Evolutionary conservation across 495 filamentous ascomycete genomes (phyloP).

Genomic region (Staphylotrichum longicolle): DNA sequence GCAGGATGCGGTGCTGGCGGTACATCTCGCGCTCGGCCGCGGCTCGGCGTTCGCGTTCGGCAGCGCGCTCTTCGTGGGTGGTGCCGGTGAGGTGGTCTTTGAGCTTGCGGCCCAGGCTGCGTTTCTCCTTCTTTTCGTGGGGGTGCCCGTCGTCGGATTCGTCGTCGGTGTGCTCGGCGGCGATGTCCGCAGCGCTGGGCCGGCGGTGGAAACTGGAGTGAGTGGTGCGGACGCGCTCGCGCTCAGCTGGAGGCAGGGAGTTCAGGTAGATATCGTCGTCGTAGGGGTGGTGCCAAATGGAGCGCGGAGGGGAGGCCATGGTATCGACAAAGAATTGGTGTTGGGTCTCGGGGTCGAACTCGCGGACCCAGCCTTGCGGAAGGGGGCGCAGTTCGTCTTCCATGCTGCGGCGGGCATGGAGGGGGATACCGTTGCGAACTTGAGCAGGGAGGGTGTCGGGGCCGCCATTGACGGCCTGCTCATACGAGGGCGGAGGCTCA

Average conservation of each 20-base stretch:
- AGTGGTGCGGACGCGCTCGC: slow-evolving; percentile 8
- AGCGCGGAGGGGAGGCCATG: slow-evolving; percentile 23
- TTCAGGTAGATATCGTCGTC: slow-evolving; percentile 30
- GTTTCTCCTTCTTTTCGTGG: neutral
- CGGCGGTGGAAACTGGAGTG: neutral
- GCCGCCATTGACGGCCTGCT: slow-evolving; percentile 19
- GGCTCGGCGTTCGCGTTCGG: slow-evolving; percentile 17
- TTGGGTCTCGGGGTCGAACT: slow-evolving; percentile 29
- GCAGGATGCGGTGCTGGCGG: slow-evolving; percentile 29
- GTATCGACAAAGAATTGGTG: slow-evolving; percentile 41
- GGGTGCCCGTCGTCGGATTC: slow-evolving; percentile 6
- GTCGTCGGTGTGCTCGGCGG: slow-evolving; percentile 23
- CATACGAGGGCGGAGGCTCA: slow-evolving; percentile 24
- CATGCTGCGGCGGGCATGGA: slow-evolving; percentile 31
- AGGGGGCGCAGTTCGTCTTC: slow-evolving; percentile 36
- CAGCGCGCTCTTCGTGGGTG: slow-evolving; percentile 26
- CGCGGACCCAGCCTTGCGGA: slow-evolving; percentile 31
- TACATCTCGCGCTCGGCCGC: slow-evolving; percentile 27
- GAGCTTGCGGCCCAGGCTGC: slow-evolving; percentile 20
- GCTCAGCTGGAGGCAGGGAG: slow-evolving; percentile 17
- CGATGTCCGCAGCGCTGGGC: slow-evolving; percentile 14
- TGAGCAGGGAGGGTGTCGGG: slow-evolving; percentile 8
- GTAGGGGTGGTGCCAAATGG: slow-evolving; percentile 37
- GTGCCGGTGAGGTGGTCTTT: slow-evolving; percentile 33
- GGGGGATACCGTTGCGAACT: slow-evolving; percentile 30